phyloP scores from a whole-genome alignment of 2,329 filamentous ascomycete genomes.

The Monosporascus sp. region DNA sequence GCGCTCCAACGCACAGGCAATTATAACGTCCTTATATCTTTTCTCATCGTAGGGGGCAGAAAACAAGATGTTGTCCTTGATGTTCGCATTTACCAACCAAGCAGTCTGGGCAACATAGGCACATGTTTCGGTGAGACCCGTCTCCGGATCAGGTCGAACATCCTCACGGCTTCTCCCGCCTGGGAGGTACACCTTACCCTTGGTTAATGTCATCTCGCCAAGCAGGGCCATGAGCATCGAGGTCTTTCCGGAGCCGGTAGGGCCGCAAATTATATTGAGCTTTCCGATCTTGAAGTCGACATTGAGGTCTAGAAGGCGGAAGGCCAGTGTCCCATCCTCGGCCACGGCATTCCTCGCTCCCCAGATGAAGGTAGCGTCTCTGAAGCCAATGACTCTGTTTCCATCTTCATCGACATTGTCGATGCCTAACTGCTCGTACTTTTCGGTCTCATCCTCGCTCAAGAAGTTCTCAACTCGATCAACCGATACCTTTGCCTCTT shows the following conservation, averaged over 20 bases:
- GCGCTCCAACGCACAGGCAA: constrained; percentile 84
- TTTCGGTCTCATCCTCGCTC: constrained; percentile 90
- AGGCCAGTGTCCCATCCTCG: constrained; percentile 65
- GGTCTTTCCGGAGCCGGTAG: constrained; percentile 93
- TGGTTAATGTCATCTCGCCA: constrained; percentile 87
- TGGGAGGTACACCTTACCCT: constrained; percentile 78
- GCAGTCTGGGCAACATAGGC: constrained; percentile 96
- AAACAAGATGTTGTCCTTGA: constrained; percentile 95
- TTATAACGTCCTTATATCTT: constrained; percentile 81
- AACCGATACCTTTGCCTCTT: constrained; percentile 94
- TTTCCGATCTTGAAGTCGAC: constrained; percentile 79
- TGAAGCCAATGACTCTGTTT: constrained; percentile 75
- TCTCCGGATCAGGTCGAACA: constrained; percentile 73
- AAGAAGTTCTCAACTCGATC: constrained; percentile 95
- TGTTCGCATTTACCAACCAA: constrained; percentile 93
- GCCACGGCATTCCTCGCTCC: constrained; percentile 61
- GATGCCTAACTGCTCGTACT: constrained; percentile 77
- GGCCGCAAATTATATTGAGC: constrained; percentile 87
- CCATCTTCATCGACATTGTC: constrained; percentile 65
- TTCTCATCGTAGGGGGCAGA: constrained; percentile 73
- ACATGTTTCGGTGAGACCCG: constrained; percentile 82
- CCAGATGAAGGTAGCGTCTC: constrained; percentile 84
- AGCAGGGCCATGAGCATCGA: constrained; percentile 93
- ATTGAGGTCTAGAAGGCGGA: constrained; percentile 78
- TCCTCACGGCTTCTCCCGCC: constrained; percentile 84